Evolutionary conservation across 2,329 filamentous ascomycete species (phyloP), one percentile per base, ranked within the genome.

Genomic region (Monilinia fructicola): DNA sequence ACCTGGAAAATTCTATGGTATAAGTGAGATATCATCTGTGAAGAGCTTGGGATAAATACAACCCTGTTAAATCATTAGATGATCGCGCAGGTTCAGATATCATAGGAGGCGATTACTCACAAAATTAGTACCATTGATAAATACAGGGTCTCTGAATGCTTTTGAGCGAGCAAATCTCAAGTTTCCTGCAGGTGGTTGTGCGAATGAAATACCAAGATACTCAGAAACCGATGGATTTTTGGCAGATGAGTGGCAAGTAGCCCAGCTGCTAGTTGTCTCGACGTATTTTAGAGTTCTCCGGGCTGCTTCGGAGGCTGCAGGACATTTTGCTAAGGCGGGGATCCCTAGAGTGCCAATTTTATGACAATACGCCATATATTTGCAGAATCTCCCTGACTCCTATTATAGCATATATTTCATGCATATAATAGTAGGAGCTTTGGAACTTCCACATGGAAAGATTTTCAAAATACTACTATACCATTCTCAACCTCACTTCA

Each of bases 171-270:
- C 75, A 70, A 80, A 81, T 58, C 80, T 74, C 40, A 77, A 71
- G 23, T 79, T 71, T 2, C 77, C 79, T n/a, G 76, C 68, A 12
- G 79, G 78, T 9, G 78, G 75, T 44, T 77, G 72, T 2, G 75
- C 78, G 70, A 78, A 81, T 10, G 77, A 78, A 58, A 81, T 78
- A 12, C 78, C 78, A 11, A 80, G 72, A 66, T 81, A 81, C 52
- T 72, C 73, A 0, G 73, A 74, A 3, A 76, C 73, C 1, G 68
- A 65, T 6, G 71, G 65, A 7, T 69, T 54, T 26, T 67, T 68
- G 4, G 64, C 63, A n/a, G 70, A 71, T 46, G 72, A 67, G 52
- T 73, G 72, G 23, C 74, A 73, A 52, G 53, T 63, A 6, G 74
- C 71, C 11, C 69, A 64, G 14, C 74, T 74, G 52, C 73, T 74